Evolutionary conservation across 2,329 filamentous ascomycete species (phyloP).

Genomic region (Neofusicoccum sp.): DNA sequence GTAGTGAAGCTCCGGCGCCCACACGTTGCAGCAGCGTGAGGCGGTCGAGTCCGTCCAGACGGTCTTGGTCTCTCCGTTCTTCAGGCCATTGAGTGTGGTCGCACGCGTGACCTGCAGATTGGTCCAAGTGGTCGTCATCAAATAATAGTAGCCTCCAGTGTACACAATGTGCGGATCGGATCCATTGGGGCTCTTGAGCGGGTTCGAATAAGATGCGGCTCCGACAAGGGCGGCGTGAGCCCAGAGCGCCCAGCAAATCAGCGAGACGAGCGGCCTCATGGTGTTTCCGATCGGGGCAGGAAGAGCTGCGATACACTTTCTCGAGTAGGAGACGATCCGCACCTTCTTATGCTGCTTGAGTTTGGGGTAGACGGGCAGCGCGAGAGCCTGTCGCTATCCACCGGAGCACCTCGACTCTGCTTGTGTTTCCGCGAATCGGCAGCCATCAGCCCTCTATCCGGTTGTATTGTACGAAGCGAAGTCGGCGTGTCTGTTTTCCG

Average conservation of each 20-base stretch:
- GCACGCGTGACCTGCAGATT: conserved; percentile 59
- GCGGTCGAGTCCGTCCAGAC: conserved; percentile 55
- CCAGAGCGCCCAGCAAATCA: conserved; percentile 18
- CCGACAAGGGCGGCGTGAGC: conserved; percentile 25
- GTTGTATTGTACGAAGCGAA: neutral
- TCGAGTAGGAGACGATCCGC: neutral
- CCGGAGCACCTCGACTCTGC: neutral
- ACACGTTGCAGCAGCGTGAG: conserved; percentile 57
- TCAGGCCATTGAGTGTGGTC: conserved; percentile 58
- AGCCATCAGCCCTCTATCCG: neutral
- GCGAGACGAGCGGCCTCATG: conserved; percentile 1
- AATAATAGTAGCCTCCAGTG: conserved; percentile 58
- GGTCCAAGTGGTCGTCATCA: conserved; percentile 60
- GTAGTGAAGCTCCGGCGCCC: conserved; percentile 43
- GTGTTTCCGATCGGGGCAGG: neutral
- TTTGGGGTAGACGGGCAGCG: neutral
- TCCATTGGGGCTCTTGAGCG: conserved; percentile 53
- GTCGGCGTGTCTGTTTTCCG: neutral
- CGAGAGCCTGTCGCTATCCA: neutral
- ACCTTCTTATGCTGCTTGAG: neutral
- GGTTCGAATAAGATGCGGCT: conserved; percentile 53
- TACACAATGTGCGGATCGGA: conserved; percentile 59
- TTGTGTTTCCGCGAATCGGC: conserved; percentile 8
- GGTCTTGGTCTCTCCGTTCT: conserved; percentile 53
- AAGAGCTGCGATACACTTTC: neutral